phyloP scores from a whole-genome alignment of 2,329 filamentous ascomycete species.

The Pestalotiopsis sp. region DNA sequence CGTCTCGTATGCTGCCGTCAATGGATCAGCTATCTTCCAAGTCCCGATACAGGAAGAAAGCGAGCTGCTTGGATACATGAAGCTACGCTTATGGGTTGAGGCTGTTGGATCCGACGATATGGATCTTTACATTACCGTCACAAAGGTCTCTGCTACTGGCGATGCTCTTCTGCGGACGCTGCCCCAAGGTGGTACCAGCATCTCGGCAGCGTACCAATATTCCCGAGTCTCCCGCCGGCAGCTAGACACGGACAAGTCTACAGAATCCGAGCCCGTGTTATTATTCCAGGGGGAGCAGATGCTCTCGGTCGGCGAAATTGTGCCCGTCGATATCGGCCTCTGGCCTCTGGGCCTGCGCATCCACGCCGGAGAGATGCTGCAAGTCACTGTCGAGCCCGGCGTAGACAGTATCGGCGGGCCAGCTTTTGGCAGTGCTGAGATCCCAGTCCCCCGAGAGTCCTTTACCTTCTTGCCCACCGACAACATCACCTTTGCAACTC shows the following conservation, averaged over 20 bases:
- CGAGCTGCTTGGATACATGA: background rate
- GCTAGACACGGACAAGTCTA: background rate
- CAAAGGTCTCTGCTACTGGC: background rate
- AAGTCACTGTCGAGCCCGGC: background rate
- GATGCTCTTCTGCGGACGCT: background rate
- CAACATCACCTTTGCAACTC: background rate
- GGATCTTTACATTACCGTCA: background rate
- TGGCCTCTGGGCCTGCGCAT: background rate
- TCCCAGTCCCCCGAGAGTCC: background rate
- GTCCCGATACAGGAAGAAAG: too few relatives aligned
- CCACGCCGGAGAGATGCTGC: background rate
- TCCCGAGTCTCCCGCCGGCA: background rate
- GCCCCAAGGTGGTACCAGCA: background rate
- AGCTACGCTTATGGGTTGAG: background rate
- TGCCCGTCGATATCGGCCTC: background rate
- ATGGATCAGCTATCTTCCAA: too few relatives aligned
- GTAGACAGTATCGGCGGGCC: background rate
- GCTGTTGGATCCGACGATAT: background rate
- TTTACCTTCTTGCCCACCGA: background rate
- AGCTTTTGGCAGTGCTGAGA: background rate
- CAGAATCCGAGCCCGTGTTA: background rate
- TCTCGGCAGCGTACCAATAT: background rate
- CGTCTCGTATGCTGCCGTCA: too few relatives aligned
- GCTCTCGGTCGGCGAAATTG: background rate
- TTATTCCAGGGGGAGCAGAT: background rate